A percentile compares a stretch with the other conserved stretches of the same genome.
phyloP scores from a whole-genome alignment of 352 stramenopile species.

The Phytophthora sp. region DNA sequence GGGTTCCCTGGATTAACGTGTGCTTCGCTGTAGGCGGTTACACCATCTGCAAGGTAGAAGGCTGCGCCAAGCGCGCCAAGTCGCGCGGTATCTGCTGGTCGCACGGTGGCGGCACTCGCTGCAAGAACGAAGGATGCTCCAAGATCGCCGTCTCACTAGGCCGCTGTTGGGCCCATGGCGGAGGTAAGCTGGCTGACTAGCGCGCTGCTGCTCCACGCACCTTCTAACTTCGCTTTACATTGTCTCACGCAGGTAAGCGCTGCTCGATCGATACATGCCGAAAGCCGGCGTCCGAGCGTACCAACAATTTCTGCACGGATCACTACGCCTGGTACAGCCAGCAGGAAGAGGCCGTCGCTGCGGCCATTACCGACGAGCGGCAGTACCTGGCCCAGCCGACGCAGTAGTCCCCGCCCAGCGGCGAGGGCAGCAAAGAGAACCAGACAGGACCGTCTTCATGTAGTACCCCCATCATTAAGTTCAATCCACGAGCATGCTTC shows the following conservation, averaged over 20 bases:
- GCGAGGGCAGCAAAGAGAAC: not conserved
- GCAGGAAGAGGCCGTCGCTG: constrained; percentile 15
- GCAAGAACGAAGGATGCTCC: constrained; percentile 52
- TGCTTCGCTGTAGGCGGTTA: constrained; percentile 38
- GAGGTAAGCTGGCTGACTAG: constrained; percentile 18
- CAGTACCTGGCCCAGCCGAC: constrained; percentile 11
- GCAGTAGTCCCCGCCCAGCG: constrained; percentile 18
- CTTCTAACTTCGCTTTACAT: constrained; percentile 6
- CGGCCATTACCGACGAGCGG: not conserved
- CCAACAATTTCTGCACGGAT: constrained; percentile 53
- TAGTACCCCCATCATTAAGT: not conserved
- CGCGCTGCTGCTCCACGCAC: not conserved
- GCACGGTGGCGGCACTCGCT: constrained; percentile 77
- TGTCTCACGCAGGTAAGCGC: constrained; percentile 43
- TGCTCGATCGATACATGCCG: constrained; percentile 47
- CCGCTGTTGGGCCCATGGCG: constrained; percentile 61
- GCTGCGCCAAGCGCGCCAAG: constrained; percentile 72
- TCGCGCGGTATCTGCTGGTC: constrained; percentile 85
- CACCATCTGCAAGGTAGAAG: constrained; percentile 56
- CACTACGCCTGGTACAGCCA: constrained; percentile 42
- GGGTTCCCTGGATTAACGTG: not conserved
- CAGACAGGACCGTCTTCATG: too few relatives aligned
- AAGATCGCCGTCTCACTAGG: constrained; percentile 67
- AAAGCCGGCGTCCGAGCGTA: constrained; percentile 58
- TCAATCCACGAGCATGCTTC: constrained; percentile 1